Evolutionary conservation across 2,329 filamentous ascomycete genomes (phyloP).

Genomic region (Trichoderma aggressivum): DNA sequence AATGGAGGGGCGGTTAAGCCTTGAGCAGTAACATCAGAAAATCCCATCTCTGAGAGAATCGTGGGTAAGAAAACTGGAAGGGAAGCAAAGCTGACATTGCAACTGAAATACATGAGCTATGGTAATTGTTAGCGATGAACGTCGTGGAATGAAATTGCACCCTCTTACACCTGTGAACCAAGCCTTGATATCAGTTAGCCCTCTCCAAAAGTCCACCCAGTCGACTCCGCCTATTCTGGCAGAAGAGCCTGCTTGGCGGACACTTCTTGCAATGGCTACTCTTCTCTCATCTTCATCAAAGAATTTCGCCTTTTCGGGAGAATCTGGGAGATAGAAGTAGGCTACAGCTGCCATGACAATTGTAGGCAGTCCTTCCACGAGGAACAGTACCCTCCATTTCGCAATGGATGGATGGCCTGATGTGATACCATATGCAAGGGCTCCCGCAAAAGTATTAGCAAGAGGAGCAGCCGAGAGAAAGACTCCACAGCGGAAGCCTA

Average conservation of each 20-base stretch:
- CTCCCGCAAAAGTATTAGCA: constrained; percentile 33
- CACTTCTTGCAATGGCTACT: constrained; percentile 23
- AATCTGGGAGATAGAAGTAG: constrained; percentile 32
- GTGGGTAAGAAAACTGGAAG: constrained; percentile 42
- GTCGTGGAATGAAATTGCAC: not conserved
- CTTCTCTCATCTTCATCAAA: constrained; percentile 29
- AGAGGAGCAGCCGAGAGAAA: constrained; percentile 31
- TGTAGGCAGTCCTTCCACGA: constrained; percentile 32
- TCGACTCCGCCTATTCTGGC: constrained; percentile 20
- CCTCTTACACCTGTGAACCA: constrained; percentile 22
- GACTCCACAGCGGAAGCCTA: constrained; percentile 30
- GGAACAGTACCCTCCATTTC: constrained; percentile 32
- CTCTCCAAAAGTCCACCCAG: constrained; percentile 33
- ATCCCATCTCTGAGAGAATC: constrained; percentile 40
- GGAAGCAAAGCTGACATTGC: constrained; percentile 37
- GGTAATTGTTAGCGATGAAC: constrained; percentile 26
- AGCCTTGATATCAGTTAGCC: constrained; percentile 33
- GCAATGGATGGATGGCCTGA: constrained; percentile 27
- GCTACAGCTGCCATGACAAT: constrained; percentile 29
- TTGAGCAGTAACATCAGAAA: constrained; percentile 37
- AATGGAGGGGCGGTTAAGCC: constrained; percentile 42
- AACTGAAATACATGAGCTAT: constrained; percentile 38
- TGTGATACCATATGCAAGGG: constrained; percentile 34
- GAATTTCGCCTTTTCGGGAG: constrained; percentile 29
- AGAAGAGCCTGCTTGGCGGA: constrained; percentile 24